These are phyloP conservation scores for Malus sylvestris DNA, from an alignment of 306 rosid species.

Conservation along the genomic window DNA sequence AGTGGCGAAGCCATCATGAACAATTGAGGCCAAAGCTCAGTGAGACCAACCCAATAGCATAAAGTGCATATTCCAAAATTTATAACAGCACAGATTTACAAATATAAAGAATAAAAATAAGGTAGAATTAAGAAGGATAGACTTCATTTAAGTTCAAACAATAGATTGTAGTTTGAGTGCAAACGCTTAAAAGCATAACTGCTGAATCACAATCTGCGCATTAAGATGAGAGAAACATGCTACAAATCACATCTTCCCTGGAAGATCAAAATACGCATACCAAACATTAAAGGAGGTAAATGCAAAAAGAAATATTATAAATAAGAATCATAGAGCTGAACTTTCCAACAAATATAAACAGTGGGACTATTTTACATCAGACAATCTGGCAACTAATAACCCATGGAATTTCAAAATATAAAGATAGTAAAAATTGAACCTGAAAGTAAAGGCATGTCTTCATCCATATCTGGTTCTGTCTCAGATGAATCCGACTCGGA, in stretches of 20 bases:
- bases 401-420: background rate
- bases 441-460: slow-evolving; percentile 61
- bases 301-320: background rate
- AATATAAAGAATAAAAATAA: background rate
- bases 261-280: background rate
- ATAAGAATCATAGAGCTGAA: background rate
- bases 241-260: background rate
- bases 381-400: background rate
- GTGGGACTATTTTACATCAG: background rate
- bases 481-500: slow-evolving; percentile 72
- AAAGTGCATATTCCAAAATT: background rate
- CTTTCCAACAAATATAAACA: background rate
- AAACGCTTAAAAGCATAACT: background rate
- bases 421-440: slow-evolving; percentile 39
- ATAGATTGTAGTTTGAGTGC: background rate
- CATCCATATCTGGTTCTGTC: slow-evolving; percentile 65
- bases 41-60: background rate
- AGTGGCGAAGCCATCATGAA: background rate
- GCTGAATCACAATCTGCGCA: background rate
- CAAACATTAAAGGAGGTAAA: background rate
- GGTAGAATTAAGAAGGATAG: background rate
- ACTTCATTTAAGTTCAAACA: background rate
- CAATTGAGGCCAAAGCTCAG: background rate
- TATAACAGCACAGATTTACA: background rate
- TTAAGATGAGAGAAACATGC: background rate